Percentiles rank a stretch among this genome's conserved stretches.
Conservation (phyloP, 1,284 basidiomycete species). For the Apiotrichum sp. region DNA sequence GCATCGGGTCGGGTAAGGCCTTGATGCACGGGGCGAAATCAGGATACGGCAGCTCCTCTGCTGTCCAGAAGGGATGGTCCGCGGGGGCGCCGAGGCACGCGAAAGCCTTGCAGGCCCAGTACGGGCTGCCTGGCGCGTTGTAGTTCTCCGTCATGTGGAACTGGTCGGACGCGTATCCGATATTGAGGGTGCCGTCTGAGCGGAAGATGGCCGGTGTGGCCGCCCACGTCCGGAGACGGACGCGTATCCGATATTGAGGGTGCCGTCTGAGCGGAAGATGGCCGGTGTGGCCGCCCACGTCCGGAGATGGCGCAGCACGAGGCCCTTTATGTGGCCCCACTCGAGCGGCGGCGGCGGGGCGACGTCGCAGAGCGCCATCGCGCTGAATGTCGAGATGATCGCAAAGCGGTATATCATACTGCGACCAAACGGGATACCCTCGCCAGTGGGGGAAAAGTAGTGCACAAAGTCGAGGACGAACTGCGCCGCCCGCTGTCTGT, state of each 20-base stretch:
- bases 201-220: slow-evolving; percentile 53
- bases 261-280: slow-evolving; percentile 56
- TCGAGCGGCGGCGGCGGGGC: slow-evolving; percentile 59
- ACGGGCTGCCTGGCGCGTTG: slow-evolving; percentile 67
- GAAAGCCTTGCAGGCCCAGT: slow-evolving; percentile 76
- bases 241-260: slow-evolving; percentile 64
- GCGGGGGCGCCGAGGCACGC: slow-evolving; percentile 59
- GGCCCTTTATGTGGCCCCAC: slow-evolving; percentile 67
- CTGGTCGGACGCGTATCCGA: slow-evolving; percentile 67
- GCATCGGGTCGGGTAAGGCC: slow-evolving; percentile 59
- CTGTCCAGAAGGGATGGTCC: slow-evolving; percentile 64
- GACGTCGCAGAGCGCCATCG: slow-evolving; percentile 63
- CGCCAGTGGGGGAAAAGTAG: slow-evolving; percentile 67
- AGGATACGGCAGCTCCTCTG: slow-evolving; percentile 60
- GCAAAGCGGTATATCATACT: slow-evolving; percentile 72
- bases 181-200: slow-evolving; percentile 63
- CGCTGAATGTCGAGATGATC: slow-evolving; percentile 70
- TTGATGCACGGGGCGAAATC: slow-evolving; percentile 41
- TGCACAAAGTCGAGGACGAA: slow-evolving; percentile 66
- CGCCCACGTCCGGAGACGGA: slow-evolving; percentile 66
- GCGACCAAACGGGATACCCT: slow-evolving; percentile 67
- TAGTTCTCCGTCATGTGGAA: slow-evolving; percentile 70
- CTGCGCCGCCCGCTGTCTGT: slow-evolving; percentile 57
- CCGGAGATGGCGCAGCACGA: slow-evolving; percentile 65
- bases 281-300: slow-evolving; percentile 60